Base-by-base conservation (phyloP, 441 rosid species). In the Arabidopsis hybrid region DNA sequence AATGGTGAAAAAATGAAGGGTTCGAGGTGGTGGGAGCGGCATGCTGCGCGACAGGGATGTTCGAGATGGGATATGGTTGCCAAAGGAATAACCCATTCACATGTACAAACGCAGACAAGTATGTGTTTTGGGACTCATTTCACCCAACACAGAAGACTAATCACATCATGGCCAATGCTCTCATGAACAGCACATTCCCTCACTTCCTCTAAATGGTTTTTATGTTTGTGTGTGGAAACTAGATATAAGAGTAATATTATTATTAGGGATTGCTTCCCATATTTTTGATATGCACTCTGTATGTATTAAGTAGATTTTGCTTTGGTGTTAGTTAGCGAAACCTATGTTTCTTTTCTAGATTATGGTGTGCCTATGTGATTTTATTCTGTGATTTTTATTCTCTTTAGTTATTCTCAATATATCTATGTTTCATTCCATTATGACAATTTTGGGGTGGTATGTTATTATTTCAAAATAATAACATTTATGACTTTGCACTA, bases 91-190 rank as follows among this genome's bases (percentile, higher is more conserved):
- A 69, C 55, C 81, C 82, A 1, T 81, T 87, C 29, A 78, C 93
- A 12, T 87, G 93, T 74, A 60, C 70, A 1, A 76, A 87, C 2
- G 89, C 93, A 7, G 74, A 76, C 66, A 84, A 81, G 69, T 89
- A 80, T 59, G 89, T 87, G 53, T 89, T 89, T 70, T 89, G 93
- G 93, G 93, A 89, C 60, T 86, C 90, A 31, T 87, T 89, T 70
- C 93, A 87, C 42, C 93, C 93, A 6, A 82, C 91, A 0, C 74
- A 89, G 81, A 89, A 85, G 83, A 85, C 93, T 18, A 75, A 78
- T 70, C 74, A 43, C 1, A 79, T 89, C 14, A 51, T 89, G 43
- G 87, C 93, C 7, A 75, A 81, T 80, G 60, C 80, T 51, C 32
- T 85, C 17, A 32, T 87, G 46, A 85, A 77, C 60, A 77, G 47